Evolutionary conservation across 2,329 filamentous ascomycete species (phyloP).

Genomic region (Exophiala phaeomuriformis): DNA sequence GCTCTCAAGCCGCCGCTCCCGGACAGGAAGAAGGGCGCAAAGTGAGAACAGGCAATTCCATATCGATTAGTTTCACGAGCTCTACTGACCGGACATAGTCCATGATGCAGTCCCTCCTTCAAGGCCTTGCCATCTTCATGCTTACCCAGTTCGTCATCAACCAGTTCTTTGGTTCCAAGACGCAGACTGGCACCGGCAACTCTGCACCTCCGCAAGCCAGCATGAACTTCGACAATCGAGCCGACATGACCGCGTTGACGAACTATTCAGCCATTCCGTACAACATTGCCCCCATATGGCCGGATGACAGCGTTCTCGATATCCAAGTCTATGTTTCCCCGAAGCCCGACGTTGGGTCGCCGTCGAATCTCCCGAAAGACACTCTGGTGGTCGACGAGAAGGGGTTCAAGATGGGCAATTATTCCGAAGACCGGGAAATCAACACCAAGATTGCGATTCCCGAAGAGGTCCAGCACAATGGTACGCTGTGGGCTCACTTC

Average conservation of each 20-base stretch:
- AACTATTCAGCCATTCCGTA: constrained; percentile 60
- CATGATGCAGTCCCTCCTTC: constrained; percentile 40
- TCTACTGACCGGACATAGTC: constrained; percentile 31
- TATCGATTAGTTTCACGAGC: not conserved
- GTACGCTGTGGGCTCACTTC: constrained; percentile 91
- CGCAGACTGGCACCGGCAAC: constrained; percentile 18
- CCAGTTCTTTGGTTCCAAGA: constrained; percentile 45
- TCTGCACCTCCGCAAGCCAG: constrained; percentile 36
- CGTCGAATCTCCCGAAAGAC: constrained; percentile 59
- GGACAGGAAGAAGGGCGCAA: constrained; percentile 17
- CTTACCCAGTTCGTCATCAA: constrained; percentile 51
- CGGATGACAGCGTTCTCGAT: constrained; percentile 68
- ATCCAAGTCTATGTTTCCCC: constrained; percentile 78
- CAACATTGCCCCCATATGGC: constrained; percentile 80
- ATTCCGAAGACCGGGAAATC: constrained; percentile 67
- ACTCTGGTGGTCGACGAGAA: constrained; percentile 72
- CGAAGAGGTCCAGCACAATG: constrained; percentile 75
- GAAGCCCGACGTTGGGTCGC: constrained; percentile 59
- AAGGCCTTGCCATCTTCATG: constrained; percentile 54
- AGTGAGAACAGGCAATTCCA: constrained; percentile 2
- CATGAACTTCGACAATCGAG: constrained; percentile 58
- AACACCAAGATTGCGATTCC: constrained; percentile 74
- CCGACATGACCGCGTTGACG: constrained; percentile 51
- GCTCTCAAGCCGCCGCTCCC: constrained; percentile 8
- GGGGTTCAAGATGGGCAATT: constrained; percentile 70